Conservation (phyloP, 345 rosid species). For the Corchorus olitorius region DNA sequence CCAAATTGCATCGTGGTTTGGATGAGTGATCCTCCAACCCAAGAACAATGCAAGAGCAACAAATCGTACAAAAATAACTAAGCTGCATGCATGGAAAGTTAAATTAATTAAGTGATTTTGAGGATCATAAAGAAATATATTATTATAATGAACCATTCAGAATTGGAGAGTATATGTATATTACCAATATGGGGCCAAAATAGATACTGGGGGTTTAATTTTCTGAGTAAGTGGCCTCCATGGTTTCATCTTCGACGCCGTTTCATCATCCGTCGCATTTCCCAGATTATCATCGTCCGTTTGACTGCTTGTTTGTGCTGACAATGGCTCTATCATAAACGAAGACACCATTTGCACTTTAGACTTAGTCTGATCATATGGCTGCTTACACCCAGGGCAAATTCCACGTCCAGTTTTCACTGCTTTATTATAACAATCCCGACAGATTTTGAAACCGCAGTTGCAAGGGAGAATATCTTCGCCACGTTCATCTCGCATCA, state of each 20-base stretch:
- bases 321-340: constrained; percentile 8
- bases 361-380: constrained; percentile 27
- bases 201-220: constrained; percentile 88
- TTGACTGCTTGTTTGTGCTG: constrained; percentile 85
- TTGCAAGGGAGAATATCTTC: constrained; percentile 90
- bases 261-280: constrained; percentile 59
- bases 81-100: constrained; percentile 45
- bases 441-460: constrained; percentile 92
- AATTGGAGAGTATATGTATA: constrained; percentile 22
- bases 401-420: constrained; percentile 80
- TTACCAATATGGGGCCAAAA: constrained; percentile 90
- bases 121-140: constrained; percentile 7
- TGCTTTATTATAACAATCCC: constrained; percentile 90
- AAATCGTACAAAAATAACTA: constrained; percentile 71
- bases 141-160: neutral
- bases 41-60: constrained; percentile 76
- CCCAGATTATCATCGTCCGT: constrained; percentile 83
- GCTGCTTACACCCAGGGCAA: constrained; percentile 92
- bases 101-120: neutral
- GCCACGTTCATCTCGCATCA: constrained; percentile 90
- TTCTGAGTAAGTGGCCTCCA: constrained; percentile 97
- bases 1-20: constrained; percentile 80
- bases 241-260: constrained; percentile 79
- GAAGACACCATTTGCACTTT: too few species aligned
- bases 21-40: constrained; percentile 72